Base-by-base conservation (phyloP, 225 moss, liverwort and hornwort species). In the Asterella californica region DNA sequence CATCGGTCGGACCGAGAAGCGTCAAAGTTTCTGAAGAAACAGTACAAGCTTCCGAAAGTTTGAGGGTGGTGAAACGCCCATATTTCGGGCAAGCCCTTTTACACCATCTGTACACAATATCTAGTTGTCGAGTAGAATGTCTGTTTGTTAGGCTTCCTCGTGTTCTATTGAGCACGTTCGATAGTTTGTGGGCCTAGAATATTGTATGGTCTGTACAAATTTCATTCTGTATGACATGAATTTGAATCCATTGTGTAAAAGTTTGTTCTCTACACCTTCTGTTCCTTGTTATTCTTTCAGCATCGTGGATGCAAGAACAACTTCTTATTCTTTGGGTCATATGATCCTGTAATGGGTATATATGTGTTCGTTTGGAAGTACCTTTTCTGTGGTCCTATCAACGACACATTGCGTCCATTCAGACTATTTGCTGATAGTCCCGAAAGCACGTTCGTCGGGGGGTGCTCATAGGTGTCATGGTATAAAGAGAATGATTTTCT, bases 21-120 rank as follows among this genome's bases (percentile, higher is more conserved):
- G 47, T 94, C 93, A 11, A 97, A 94, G 79, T 97, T 93, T 74
- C 85, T 97, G 81, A 97, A 97, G 83, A 94, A 94, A 74, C 94
- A 94, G 83, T 90, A 94, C 86, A 97, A 97, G 82, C 85, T 94
- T 78, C 91, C 96, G 63, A 92, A 93, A 85, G 91, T 90, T 53
- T 93, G 82, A 93, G 33, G 45, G 36, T 46, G 32, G 12, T 76
- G 42, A 33, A 30, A 18, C 54, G 55, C 34, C 49, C 53, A 12
- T 34, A 57, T 76, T 37, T 24, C 36, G 22, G 37, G 36, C 75
- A 12, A 59, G 15, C 12, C 25, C 7, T 7, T 42, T 42, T 22
- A 76, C 37, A 59, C 75, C 75, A 37, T 36, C 57, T 24, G 75
- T 59, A 57, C 37, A 36, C 75, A 59, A 18, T 75, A 54, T 52